phyloP scores from a whole-genome alignment of 2,329 filamentous ascomycete species.

The Stagonosporopsis chrysanthemi region DNA sequence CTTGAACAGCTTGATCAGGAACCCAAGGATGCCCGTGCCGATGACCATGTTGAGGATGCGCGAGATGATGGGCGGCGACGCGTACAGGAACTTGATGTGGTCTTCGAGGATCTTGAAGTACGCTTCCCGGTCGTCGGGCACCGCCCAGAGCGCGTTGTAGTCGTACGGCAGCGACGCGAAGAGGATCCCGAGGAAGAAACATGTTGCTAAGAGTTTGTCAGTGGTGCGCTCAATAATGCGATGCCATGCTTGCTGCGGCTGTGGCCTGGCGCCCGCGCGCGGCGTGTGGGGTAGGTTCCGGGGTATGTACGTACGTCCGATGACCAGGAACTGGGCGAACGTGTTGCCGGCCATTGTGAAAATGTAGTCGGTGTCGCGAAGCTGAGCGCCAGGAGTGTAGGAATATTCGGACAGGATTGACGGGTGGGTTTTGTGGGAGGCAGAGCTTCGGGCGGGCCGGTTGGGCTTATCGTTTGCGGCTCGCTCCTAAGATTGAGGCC shows the following conservation, averaged over 20 bases:
- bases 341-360: slow-evolving; percentile 57
- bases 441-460: slow-evolving; percentile 25
- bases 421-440: slow-evolving; percentile 22
- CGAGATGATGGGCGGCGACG: slow-evolving; percentile 87
- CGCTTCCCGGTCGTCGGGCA: slow-evolving; percentile 66
- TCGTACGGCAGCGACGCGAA: slow-evolving; percentile 97
- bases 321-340: slow-evolving; percentile 96
- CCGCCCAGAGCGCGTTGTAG: slow-evolving; percentile 85
- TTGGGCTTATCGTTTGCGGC: slow-evolving; percentile 34
- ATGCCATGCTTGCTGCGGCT: no score
- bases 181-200: slow-evolving; percentile 97
- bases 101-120: slow-evolving; percentile 88
- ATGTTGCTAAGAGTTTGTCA: slow-evolving; percentile 62
- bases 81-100: slow-evolving; percentile 90
- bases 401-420: slow-evolving; percentile 6
- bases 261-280: neutral
- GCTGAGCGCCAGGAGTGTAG: slow-evolving; percentile 16
- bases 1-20: slow-evolving; percentile 93
- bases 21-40: slow-evolving; percentile 83
- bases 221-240: neutral
- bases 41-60: slow-evolving; percentile 95
- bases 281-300: slow-evolving; percentile 5
- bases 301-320: slow-evolving; percentile 84
- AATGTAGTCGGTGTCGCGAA: slow-evolving; percentile 8
- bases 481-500: slow-evolving; percentile 10